These are phyloP conservation scores for Papilionanthe hybrid DNA, from an alignment of 116 monocot genomes.

Conservation along the genomic window DNA sequence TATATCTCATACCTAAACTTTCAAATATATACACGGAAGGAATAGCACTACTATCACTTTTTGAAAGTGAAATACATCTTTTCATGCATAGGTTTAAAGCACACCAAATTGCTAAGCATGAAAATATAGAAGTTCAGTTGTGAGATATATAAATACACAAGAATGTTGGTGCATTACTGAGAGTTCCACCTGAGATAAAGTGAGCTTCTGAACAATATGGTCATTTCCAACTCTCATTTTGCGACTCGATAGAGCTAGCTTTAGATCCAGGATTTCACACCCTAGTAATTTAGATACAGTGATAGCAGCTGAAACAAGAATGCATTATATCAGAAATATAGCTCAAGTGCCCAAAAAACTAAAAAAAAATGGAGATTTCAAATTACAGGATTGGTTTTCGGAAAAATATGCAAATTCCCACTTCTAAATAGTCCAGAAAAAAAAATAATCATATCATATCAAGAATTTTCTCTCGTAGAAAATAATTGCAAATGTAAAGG, in stretches of 20 bases:
- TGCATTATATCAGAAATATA: background rate
- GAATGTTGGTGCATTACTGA: slow-evolving; percentile 1
- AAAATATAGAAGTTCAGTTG: too few relatives aligned
- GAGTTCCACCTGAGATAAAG: slow-evolving; percentile 26
- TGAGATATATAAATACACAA: background rate
- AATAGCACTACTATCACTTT: too few relatives aligned
- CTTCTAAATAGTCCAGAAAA: background rate
- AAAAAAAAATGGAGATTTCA: background rate
- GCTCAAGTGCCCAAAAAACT: background rate
- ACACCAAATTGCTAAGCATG: too few relatives aligned
- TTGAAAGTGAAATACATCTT: too few relatives aligned
- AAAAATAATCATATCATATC: background rate
- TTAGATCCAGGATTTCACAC: slow-evolving; percentile 29
- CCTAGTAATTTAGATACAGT: slow-evolving; percentile 45
- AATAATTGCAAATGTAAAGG: background rate
- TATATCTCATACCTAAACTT: background rate
- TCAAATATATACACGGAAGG: too few relatives aligned
- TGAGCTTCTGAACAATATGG: slow-evolving; percentile 44
- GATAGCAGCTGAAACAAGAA: slow-evolving; percentile 22
- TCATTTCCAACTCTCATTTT: slow-evolving; percentile 48
- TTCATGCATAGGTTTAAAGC: too few relatives aligned
- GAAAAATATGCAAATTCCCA: background rate
- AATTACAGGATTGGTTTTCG: background rate
- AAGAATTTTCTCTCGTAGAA: background rate
- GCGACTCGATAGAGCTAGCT: slow-evolving; percentile 38